Conservation (phyloP, 108 stramenopile species). For the Pseudonitzschia pungens region DNA sequence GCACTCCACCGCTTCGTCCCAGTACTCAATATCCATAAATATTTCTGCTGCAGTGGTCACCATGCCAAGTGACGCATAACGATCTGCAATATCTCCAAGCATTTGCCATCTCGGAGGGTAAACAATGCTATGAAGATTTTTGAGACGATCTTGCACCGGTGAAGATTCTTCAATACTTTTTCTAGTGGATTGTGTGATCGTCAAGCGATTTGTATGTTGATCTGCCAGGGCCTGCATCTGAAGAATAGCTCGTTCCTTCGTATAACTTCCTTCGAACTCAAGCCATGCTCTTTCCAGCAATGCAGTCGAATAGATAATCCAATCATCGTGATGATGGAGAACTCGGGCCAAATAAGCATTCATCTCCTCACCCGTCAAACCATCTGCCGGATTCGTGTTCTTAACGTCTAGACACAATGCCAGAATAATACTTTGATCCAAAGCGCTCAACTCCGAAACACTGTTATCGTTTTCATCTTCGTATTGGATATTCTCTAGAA, state of each 20-base stretch:
- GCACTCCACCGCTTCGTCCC: conserved; percentile 98
- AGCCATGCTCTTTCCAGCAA: conserved; percentile 93
- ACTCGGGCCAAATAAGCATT: conserved; percentile 89
- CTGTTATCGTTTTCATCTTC: conserved; percentile 63
- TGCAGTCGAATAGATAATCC: conserved; percentile 95
- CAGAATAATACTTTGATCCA: conserved; percentile 89
- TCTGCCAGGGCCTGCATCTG: conserved; percentile 98
- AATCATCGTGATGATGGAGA: conserved; percentile 80
- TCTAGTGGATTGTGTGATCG: conserved; percentile 82
- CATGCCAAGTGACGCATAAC: conserved; percentile 88
- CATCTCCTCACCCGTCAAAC: conserved; percentile 96
- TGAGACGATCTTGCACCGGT: conserved; percentile 84
- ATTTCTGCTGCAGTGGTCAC: conserved; percentile 91
- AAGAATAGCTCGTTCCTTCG: conserved; percentile 83
- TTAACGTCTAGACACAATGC: conserved; percentile 96
- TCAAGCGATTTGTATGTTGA: conserved; percentile 89
- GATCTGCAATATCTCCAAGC: conserved; percentile 88
- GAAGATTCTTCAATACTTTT: conserved; percentile 89
- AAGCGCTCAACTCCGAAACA: conserved; percentile 50
- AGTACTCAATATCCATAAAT: conserved; percentile 92
- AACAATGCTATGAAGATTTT: conserved; percentile 83
- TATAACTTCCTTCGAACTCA: conserved; percentile 85
- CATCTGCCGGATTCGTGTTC: conserved; percentile 92
- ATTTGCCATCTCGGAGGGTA: conserved; percentile 95
- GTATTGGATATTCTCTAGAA: conserved; percentile 86